Evolutionary conservation across 2,329 filamentous ascomycete genomes (phyloP), one percentile per base, ranked within the genome.

Genomic region (Emergomyces orientalis): DNA sequence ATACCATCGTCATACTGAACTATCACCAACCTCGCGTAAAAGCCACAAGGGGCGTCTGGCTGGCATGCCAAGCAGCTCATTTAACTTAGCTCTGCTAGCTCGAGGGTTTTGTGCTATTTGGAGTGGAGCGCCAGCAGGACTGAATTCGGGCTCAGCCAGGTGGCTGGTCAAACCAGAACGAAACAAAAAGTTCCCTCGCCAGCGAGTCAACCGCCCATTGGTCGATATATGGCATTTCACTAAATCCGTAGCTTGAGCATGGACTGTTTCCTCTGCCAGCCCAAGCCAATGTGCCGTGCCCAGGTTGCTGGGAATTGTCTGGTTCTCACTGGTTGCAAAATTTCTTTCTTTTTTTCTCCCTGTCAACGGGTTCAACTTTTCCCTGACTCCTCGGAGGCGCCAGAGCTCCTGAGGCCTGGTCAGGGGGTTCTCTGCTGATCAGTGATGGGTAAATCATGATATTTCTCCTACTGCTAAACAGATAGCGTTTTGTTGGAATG

Each of bases 41-140:
- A 51, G 47, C 47, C 47, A 51, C 47, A 51, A 30, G 25, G 47
- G 47, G 22, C 47, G 47, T 9, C 25, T 1, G 47, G 13, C 47
- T 30, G 3, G 25, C 47, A 14, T 45, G 54, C 54, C 54, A 56
- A 56, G 54, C 54, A 56, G 54, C 54, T 56, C 54, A 56, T 56
- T 56, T 56, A 56, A 56, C 54, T 22, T 39, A 56, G 47, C 47
- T 51, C 22, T 25, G 47, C 47, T 51, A 49, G 47, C 25, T 2
- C 9, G 5, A 14, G 22, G 34, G 8, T 37, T 37, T 37, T 7
- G 4, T 6, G 34, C 34, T 37, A 4, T 37, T 37, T 37, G 4
- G 11, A 37, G 34, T 37, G 34, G 34, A 37, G 8, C 34, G 34
- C 5, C 41, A 45, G 2, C 43, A 45, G 43, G 19, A 25, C 11